Conservation (phyloP, 768 basidiomycete genomes). For the Rhizopogon vesiculosus region DNA sequence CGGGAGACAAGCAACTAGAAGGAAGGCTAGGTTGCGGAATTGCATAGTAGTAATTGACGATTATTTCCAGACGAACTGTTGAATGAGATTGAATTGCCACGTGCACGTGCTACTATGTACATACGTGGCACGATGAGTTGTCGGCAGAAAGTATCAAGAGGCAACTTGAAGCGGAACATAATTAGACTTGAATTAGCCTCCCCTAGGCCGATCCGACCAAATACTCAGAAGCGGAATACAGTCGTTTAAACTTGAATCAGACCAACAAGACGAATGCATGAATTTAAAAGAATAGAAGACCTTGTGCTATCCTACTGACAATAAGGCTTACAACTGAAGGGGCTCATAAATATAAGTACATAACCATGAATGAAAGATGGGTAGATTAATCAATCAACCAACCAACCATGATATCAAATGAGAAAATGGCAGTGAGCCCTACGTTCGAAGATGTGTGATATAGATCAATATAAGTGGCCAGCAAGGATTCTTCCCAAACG, state of each 20-base stretch:
- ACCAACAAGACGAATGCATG: neutral
- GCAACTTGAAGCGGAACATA: too few relatives aligned
- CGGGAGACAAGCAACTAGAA: slow-evolving; percentile 17
- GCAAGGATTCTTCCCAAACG: too few relatives aligned
- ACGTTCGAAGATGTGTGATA: neutral
- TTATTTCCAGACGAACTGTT: neutral
- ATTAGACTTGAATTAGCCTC: too few relatives aligned
- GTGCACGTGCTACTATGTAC: neutral
- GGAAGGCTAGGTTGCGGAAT: neutral
- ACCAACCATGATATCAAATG: neutral
- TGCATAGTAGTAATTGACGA: slow-evolving; percentile 10
- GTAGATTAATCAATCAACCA: neutral
- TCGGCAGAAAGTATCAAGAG: too few relatives aligned
- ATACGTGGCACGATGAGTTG: too few relatives aligned
- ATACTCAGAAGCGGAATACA: neutral
- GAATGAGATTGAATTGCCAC: neutral
- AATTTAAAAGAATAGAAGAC: neutral
- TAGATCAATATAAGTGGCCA: neutral
- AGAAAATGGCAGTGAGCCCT: neutral
- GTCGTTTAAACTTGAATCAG: neutral
- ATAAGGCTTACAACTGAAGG: neutral
- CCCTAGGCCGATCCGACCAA: too few relatives aligned
- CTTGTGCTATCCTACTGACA: neutral
- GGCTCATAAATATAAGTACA: neutral
- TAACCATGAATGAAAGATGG: neutral